These are phyloP conservation scores for Zea luxurians DNA, from an alignment of 176 grass and related monocot genomes.

Conservation along the genomic window DNA sequence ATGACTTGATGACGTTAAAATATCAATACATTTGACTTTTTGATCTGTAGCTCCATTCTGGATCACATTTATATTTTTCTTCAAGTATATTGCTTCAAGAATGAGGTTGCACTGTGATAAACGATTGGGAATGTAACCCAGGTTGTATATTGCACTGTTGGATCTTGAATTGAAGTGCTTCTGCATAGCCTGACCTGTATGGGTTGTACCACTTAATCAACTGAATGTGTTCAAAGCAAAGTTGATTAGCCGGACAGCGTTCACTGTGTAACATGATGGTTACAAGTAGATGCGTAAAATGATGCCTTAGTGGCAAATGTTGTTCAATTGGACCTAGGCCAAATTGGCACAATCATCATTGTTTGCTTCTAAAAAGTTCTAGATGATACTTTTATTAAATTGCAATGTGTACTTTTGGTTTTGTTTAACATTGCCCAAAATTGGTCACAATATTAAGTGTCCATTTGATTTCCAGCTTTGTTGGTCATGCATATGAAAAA, in stretches of 20 bases:
- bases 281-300: neutral
- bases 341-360: slow-evolving; percentile 2
- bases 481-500: slow-evolving; percentile 87
- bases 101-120: slow-evolving; percentile 12
- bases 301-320: slow-evolving; percentile 19
- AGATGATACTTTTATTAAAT: slow-evolving; percentile 27
- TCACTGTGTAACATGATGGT: slow-evolving; percentile 7
- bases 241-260: neutral
- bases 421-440: slow-evolving; percentile 19
- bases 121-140: neutral
- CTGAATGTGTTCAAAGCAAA: slow-evolving; percentile 2
- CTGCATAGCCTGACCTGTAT: slow-evolving; percentile 6
- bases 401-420: neutral
- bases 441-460: slow-evolving; percentile 30
- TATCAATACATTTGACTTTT: neutral
- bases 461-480: slow-evolving; percentile 64
- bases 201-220: slow-evolving; percentile 13
- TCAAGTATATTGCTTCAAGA: slow-evolving; percentile 1
- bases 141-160: slow-evolving; percentile 22
- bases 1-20: slow-evolving; percentile 6
- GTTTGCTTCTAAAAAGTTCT: neutral
- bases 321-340: slow-evolving; percentile 14
- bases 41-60: neutral
- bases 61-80: neutral
- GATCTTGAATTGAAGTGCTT: slow-evolving; percentile 21